Evolutionary conservation across 139 green algal species (phyloP), one percentile per base, ranked within the genome.

Genomic region (Haematococcus sp.): DNA sequence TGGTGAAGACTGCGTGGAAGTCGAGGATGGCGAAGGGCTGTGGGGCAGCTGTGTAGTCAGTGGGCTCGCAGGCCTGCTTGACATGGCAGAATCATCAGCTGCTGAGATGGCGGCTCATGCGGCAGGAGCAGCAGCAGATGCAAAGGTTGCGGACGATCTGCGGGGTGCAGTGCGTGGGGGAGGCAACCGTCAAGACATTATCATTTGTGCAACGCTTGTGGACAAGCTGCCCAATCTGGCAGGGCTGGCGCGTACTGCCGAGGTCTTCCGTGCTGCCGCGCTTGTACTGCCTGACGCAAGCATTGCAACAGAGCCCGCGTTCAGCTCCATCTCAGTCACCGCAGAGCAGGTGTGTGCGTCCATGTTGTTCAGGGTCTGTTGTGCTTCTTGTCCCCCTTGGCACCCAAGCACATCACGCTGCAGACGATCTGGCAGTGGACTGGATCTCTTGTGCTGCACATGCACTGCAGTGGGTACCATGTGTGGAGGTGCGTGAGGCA

Each of bases 121-220:
- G 11, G 19, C 30, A 30, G 17, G 4, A 25, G 34, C 73, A 81
- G 54, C 28, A 35, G 7, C 19, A 76, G 60, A 32, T 71, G 46
- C 15, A 52, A 16, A 31, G 19, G 30, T 3, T 54, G 63, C 35
- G 68, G 81, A 16, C 15, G 30, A 22, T 46, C 59, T 40, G 13
- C 27, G 28, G 7, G 27, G 28, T 4, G 59, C 27, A 56, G 64
- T 32, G 2, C 35, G n/a, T 49, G 51, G 17, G n/a, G 27, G 40
- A 19, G 58, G 31, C 22, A 3, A 22, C 2, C 72, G 82, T 1
- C 87, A 96, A 71, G 80, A 88, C n/a, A 63, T 98, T 5, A 87
- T 98, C 1, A 81, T 98, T 55, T 94, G 98, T 23, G 94, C 94
- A 28, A 91, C 84, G 15, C 85, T 98, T 19, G 82, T 98, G 9